Evolutionary conservation across 2,329 filamentous ascomycete species (phyloP).

Genomic region (Cladobotryum mycophilum): DNA sequence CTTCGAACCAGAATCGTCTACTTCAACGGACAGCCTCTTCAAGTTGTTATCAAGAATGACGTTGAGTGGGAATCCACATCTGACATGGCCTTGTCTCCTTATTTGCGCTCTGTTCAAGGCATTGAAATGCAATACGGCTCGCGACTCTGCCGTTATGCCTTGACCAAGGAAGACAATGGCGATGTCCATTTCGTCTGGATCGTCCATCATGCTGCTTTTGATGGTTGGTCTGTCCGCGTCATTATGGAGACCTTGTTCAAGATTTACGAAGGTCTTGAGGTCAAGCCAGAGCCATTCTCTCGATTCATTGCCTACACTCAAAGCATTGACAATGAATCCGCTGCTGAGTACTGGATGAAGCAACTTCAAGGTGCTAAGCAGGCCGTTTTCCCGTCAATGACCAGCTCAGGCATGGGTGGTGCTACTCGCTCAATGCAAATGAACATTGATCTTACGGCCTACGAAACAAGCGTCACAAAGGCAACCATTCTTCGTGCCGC

Average conservation of each 20-base stretch:
- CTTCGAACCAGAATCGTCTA: conserved; percentile 7
- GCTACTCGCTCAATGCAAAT: neutral
- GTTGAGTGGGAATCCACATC: too few relatives aligned
- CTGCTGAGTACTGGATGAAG: neutral
- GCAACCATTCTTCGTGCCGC: conserved; percentile 8
- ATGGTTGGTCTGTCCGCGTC: conserved; percentile 13
- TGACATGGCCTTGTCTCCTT: too few relatives aligned
- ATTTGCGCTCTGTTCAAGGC: too few relatives aligned
- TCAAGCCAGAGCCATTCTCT: neutral
- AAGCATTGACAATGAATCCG: neutral
- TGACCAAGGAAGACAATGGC: neutral
- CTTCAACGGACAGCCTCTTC: neutral
- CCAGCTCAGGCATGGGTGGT: neutral
- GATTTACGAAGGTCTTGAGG: neutral
- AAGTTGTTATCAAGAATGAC: conserved; percentile 2
- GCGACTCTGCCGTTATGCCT: conserved; percentile 6
- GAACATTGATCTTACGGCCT: too few relatives aligned
- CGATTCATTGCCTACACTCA: neutral
- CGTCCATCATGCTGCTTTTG: conserved; percentile 12
- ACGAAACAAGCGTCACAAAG: neutral
- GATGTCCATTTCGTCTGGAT: neutral
- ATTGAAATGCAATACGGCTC: conserved; percentile 7
- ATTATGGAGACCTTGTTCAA: conserved; percentile 7
- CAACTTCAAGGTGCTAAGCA: neutral
- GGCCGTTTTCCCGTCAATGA: neutral